These are phyloP conservation scores for Fistulifera pelliculosa DNA, from an alignment of 108 stramenopile genomes.

Conservation along the genomic window DNA sequence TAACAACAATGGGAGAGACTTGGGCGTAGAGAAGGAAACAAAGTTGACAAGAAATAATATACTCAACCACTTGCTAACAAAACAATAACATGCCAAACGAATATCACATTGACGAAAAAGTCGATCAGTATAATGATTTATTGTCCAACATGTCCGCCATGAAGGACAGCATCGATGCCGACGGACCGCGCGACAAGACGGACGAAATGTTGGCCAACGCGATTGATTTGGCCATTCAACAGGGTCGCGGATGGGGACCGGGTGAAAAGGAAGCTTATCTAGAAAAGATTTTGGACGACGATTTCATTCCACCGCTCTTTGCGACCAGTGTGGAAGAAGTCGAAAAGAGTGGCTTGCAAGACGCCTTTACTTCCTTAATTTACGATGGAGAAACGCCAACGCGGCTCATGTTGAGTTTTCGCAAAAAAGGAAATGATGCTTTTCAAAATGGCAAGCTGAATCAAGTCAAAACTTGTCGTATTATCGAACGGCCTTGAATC, in stretches of 20 bases:
- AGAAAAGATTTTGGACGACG: slow-evolving; percentile 73
- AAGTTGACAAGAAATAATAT: too few species aligned
- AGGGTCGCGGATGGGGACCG: slow-evolving; percentile 82
- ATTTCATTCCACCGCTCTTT: slow-evolving; percentile 84
- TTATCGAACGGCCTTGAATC: slow-evolving; percentile 85
- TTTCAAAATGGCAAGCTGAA: slow-evolving; percentile 70
- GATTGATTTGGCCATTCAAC: slow-evolving; percentile 72
- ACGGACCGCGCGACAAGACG: slow-evolving; percentile 37
- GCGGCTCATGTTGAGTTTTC: slow-evolving; percentile 56
- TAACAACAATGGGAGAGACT: too few species aligned
- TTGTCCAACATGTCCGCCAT: slow-evolving; percentile 47
- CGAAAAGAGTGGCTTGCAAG: slow-evolving; percentile 57
- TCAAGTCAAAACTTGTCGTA: slow-evolving; percentile 75
- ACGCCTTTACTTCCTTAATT: slow-evolving; percentile 65
- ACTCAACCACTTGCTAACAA: too few species aligned
- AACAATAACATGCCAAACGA: too few species aligned
- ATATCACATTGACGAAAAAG: neutral
- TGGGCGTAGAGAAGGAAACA: too few species aligned
- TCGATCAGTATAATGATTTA: slow-evolving; percentile 30
- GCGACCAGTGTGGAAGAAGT: slow-evolving; percentile 60
- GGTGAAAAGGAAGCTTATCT: slow-evolving; percentile 79
- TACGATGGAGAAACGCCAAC: slow-evolving; percentile 70
- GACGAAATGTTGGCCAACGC: slow-evolving; percentile 70
- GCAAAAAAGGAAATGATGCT: slow-evolving; percentile 69
- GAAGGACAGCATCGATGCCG: slow-evolving; percentile 55